phyloP scores from a whole-genome alignment of 1,284 basidiomycete genomes.

The Porogramme epimiltina region DNA sequence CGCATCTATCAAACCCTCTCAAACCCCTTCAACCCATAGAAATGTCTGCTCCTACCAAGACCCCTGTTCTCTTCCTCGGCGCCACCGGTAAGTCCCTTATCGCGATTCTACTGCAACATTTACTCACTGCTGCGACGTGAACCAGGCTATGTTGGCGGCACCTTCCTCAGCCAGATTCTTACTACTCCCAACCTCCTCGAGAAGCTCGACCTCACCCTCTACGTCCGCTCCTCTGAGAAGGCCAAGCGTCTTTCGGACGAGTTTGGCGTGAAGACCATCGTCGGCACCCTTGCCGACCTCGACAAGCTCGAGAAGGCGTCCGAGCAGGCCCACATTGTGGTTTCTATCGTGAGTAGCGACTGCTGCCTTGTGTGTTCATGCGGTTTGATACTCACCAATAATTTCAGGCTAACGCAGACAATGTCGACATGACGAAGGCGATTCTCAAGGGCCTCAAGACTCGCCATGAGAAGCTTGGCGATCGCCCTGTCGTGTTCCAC shows the following conservation, averaged over 20 bases:
- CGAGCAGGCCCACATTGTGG: slow-evolving; percentile 21
- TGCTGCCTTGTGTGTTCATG: slow-evolving; percentile 37
- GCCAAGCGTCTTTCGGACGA: slow-evolving; percentile 14
- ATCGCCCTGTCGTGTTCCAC: slow-evolving; percentile 47
- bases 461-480: slow-evolving; percentile 41
- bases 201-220: slow-evolving; percentile 18
- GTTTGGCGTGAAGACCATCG: slow-evolving; percentile 27
- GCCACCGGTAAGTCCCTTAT: slow-evolving; percentile 11
- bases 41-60: background rate
- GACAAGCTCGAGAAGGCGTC: slow-evolving; percentile 17
- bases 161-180: slow-evolving; percentile 17
- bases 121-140: too few relatives aligned
- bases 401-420: slow-evolving; percentile 43
- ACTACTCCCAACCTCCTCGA: slow-evolving; percentile 4
- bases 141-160: slow-evolving; percentile 25
- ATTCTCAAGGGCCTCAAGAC: slow-evolving; percentile 46
- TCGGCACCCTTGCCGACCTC: slow-evolving; percentile 22
- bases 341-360: slow-evolving; percentile 15
- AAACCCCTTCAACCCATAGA: background rate
- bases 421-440: slow-evolving; percentile 40
- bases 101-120: background rate
- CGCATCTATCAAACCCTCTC: background rate
- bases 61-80: slow-evolving; percentile 17
- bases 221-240: slow-evolving; percentile 20
- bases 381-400: background rate